Evolutionary conservation across 371 early-diverging fungal genomes (phyloP).

Genomic region (Umbelopsis sp.): DNA sequence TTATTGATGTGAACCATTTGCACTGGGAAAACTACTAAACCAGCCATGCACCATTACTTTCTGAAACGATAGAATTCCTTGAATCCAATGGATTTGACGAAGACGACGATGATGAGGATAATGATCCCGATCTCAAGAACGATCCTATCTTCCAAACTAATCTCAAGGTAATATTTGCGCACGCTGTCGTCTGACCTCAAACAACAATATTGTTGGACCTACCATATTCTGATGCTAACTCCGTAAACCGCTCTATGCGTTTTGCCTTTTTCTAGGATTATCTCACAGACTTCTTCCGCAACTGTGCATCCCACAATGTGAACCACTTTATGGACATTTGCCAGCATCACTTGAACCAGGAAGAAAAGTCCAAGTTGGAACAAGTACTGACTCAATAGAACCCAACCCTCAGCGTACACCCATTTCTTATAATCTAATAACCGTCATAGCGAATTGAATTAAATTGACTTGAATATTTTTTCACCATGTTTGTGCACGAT

Average conservation of each 20-base stretch:
- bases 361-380: conserved; percentile 31
- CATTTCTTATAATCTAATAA: not conserved
- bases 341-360: conserved; percentile 40
- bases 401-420: not conserved
- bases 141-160: conserved; percentile 78
- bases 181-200: conserved; percentile 23
- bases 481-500: too few species aligned
- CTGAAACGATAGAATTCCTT: conserved; percentile 37
- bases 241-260: conserved; percentile 22
- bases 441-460: not conserved
- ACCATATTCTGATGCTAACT: conserved; percentile 17
- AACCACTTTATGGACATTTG: conserved; percentile 57
- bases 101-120: conserved; percentile 70
- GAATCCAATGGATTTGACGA: conserved; percentile 44
- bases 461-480: not conserved
- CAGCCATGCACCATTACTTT: too few species aligned
- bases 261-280: conserved; percentile 49
- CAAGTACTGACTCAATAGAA: conserved; percentile 12
- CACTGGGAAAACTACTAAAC: too few species aligned
- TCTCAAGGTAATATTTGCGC: conserved; percentile 50
- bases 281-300: conserved; percentile 72
- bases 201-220: conserved; percentile 21
- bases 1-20: too few species aligned
- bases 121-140: conserved; percentile 71
- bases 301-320: conserved; percentile 62